A percentile compares a stretch with the other conserved stretches of the same genome.
Evolutionary conservation across 164 flowering plant genomes (phyloP).

Genomic region (Nymphaea colorata): DNA sequence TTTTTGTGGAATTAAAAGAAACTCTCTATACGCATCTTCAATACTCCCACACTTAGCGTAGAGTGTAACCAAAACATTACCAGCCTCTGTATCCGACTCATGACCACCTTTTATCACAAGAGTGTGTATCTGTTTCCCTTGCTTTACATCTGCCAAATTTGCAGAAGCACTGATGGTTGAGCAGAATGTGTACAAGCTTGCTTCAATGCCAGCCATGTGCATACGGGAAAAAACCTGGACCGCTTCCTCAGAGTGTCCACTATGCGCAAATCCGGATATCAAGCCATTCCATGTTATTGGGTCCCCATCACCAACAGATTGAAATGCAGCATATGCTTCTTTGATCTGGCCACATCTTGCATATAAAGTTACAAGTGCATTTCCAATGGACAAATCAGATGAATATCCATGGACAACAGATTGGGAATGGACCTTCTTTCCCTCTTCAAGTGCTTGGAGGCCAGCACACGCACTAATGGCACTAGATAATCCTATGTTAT

Average conservation of each 20-base stretch:
- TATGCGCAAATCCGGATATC: constrained; percentile 22
- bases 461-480: constrained; percentile 23
- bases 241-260: constrained; percentile 20
- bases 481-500: constrained; percentile 20
- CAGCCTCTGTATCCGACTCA: constrained; percentile 15
- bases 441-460: constrained; percentile 21
- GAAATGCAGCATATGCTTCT: constrained; percentile 18
- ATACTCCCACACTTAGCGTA: constrained; percentile 24
- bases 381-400: constrained; percentile 15
- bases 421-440: constrained; percentile 17
- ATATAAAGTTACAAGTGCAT: constrained; percentile 18
- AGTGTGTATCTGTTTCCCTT: no score
- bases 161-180: constrained; percentile 22
- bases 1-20: constrained; percentile 12
- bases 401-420: constrained; percentile 11
- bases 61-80: constrained; percentile 17
- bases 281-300: constrained; percentile 19
- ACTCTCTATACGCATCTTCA: constrained; percentile 14
- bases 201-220: constrained; percentile 8
- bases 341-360: constrained; percentile 19
- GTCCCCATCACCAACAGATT: constrained; percentile 10
- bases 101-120: no score
- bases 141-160: no score
- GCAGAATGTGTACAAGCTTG: constrained; percentile 14
- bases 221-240: constrained; percentile 13